phyloP scores from a whole-genome alignment of 495 filamentous ascomycete species.

The Acidiella bohemica region DNA sequence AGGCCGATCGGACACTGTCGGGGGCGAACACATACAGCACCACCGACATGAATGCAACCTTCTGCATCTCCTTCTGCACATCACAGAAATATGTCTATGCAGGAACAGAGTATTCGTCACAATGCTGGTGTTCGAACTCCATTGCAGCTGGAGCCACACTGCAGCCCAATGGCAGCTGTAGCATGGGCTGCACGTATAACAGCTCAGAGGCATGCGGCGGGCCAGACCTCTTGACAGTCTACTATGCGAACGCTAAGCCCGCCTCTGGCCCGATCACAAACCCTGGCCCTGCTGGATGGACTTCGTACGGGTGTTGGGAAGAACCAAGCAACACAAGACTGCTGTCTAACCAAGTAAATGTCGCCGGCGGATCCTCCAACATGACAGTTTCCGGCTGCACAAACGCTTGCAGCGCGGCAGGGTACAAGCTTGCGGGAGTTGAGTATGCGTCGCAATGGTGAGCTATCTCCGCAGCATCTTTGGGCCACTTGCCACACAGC shows the following conservation, averaged over 20 bases:
- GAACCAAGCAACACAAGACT: neutral
- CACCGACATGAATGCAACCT: conserved; percentile 2
- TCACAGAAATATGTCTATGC: neutral
- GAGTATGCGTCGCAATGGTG: conserved; percentile 19
- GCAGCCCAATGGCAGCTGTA: neutral
- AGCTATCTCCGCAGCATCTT: too few species aligned
- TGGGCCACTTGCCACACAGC: too few species aligned
- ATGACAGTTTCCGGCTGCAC: conserved; percentile 6
- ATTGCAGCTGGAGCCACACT: neutral
- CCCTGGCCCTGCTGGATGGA: conserved; percentile 1
- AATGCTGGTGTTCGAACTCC: conserved; percentile 5
- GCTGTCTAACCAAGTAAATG: neutral
- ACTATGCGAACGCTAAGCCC: neutral
- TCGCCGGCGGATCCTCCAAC: neutral
- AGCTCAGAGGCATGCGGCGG: conserved; percentile 4
- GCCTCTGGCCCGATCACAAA: neutral
- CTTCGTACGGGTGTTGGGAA: neutral
- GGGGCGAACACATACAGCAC: neutral
- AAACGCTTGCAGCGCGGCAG: conserved; percentile 15
- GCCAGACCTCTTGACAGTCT: neutral
- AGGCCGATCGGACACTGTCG: neutral
- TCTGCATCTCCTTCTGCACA: conserved; percentile 2
- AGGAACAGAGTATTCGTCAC: conserved; percentile 4
- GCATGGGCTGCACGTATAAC: conserved; percentile 5
- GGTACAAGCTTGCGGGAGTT: conserved; percentile 23